Evolutionary conservation across 305 asterid species (phyloP), one percentile per base, ranked within the genome.

Genomic region (Fraxinus paxiana): DNA sequence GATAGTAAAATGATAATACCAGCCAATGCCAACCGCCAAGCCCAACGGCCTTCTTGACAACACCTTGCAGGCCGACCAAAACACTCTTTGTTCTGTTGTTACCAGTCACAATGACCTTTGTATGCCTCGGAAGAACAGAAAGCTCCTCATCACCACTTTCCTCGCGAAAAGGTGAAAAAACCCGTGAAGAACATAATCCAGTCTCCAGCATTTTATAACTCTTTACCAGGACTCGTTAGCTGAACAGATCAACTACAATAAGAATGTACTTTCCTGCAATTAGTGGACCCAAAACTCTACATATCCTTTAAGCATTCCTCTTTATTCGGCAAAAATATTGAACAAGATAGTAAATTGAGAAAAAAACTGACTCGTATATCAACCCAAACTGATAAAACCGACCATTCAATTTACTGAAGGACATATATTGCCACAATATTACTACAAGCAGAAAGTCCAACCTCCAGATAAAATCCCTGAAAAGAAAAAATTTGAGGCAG

Each of bases 11-110:
- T 2, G 31, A 20, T 7, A 59, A 72, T 91, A 94, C 98, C 98
- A 95, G 97, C 98, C 98, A 95, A 88, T 94, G 98, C 98, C 98
- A 94, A 81, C 98, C 98, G 76, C 98, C 98, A 85, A 94, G 98
- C n/a, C 98, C 98, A 86, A 94, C 98, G 81, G 98, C 97, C 84
- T 94, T 94, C 97, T 94, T 94, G 81, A 94, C 98, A 56, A 93
- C 96, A 30, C 98, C 98, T 91, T 93, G 98, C 87, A 94, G 87
- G n/a, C 98, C 98, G 26, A 94, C 96, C 90, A 93, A 88, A 84
- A 94, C 96, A 80, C 96, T 93, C 89, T 94, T 94, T 26, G 97
- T 94, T 87, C 98, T 88, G 88, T 94, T 94, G 88, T 94, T 94
- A 74, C 98, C 98, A 0, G 97, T 94, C 83, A 94, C 98, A 79